A percentile compares a stretch with the other conserved stretches of the same genome.
Conservation (phyloP, 257 asterid genomes). For the Ligustrum vulgare region DNA sequence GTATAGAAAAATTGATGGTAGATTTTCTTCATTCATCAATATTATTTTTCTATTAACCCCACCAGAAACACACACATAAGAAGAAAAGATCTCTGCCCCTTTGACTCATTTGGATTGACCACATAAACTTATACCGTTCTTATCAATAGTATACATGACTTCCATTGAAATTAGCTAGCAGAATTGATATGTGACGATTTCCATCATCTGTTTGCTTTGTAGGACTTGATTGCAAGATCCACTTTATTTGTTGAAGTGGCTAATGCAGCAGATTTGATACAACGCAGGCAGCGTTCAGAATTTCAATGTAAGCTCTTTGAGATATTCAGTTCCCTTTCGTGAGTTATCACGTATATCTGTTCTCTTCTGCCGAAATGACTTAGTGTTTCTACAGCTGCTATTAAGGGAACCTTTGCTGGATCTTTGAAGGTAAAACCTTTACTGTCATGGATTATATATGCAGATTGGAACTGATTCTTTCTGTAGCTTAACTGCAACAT, state of each 20-base stretch:
- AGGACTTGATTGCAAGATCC: conserved; percentile 84
- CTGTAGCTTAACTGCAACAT: neutral
- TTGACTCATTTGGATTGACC: neutral
- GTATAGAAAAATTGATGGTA: neutral
- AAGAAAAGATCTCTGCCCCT: neutral
- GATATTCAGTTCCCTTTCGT: neutral
- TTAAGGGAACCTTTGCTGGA: conserved; percentile 50
- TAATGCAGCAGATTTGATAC: conserved; percentile 86
- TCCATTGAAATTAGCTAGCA: conserved; percentile 7
- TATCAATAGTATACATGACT: neutral
- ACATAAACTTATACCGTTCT: neutral
- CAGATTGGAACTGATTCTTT: neutral
- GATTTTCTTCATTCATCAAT: neutral
- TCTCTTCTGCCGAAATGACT: conserved; percentile 19
- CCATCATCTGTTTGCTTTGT: conserved; percentile 37
- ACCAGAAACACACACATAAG: neutral
- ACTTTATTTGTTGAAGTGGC: conserved; percentile 65
- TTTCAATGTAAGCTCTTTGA: conserved; percentile 64
- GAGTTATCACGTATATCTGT: neutral
- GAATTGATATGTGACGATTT: conserved; percentile 36
- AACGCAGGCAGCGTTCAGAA: conserved; percentile 84
- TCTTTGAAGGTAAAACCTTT: conserved; percentile 62
- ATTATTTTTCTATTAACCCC: neutral
- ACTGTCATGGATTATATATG: conserved; percentile 2
- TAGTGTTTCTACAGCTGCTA: conserved; percentile 47